Base-by-base conservation (phyloP, 2,329 filamentous ascomycete species). In the Aspergillus sp. region DNA sequence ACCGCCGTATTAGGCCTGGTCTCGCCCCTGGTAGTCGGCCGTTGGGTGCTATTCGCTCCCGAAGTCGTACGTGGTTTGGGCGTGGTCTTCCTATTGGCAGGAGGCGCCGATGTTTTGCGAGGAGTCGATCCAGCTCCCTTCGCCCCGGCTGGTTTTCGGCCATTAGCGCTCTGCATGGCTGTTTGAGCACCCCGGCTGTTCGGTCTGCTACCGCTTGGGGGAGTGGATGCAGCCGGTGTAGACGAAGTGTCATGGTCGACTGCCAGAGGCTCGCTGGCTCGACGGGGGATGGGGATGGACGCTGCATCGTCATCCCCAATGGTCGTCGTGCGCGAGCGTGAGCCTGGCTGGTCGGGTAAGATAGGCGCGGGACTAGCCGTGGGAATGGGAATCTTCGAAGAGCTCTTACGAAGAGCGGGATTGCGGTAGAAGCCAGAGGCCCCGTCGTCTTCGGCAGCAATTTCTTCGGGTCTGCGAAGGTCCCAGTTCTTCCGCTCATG, bases 321-420 rank as follows among this genome's bases (percentile, higher is more conserved):
- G 49, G 78, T 82, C 36, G 74, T 73, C 42, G 74, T 73, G 43
- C 78, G 70, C 45, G 74, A 78, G 48, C 89, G 80, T 46, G 77
- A 71, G 54, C 91, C 89, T 41, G 88, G 73, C 52, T 83, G 80
- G 43, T 85, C 80, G 44, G 78, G 66, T 2, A 86, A 79, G 48
- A 94, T 83, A 7, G 89, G 88, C 19, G 81, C 78, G 2, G 86
- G 85, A 62, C 88, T 95, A 9, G 79, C 73, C 58, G 88, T 90
- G 29, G 88, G 82, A 34, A 97, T 77, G 1, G 93, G 93, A 62
- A 98, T 96, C 45, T 88, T 82, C 40, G 91, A 95, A 3, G 78
- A 72, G 70, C 79, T 71, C 74, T 79, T 69, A 77, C 85, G 59
- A 64, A 76, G 53, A 63, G 71, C 54, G 57, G 78, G 68, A 68